Conservation (phyloP, 495 filamentous ascomycete species). For the Daldinia concentrica region DNA sequence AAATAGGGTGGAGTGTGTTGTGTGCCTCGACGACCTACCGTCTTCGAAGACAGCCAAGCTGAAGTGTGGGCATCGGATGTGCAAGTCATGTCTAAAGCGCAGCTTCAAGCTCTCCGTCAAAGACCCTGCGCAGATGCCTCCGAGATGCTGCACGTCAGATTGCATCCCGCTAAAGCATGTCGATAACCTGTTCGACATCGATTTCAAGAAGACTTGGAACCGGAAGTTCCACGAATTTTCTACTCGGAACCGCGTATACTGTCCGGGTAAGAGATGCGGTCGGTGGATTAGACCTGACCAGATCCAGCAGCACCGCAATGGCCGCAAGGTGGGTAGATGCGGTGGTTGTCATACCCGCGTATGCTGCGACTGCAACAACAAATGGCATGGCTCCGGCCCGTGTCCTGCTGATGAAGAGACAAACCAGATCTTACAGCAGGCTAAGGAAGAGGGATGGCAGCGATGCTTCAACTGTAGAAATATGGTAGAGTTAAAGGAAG, state of each 20-base stretch:
- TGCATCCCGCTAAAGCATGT: constrained; percentile 79
- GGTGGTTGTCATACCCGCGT: constrained; percentile 74
- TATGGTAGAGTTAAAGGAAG: constrained; percentile 81
- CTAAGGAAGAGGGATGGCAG: constrained; percentile 78
- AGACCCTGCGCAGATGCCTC: constrained; percentile 82
- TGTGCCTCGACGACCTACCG: constrained; percentile 70
- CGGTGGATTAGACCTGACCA: constrained; percentile 77
- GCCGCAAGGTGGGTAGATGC: constrained; percentile 67
- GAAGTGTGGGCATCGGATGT: constrained; percentile 81
- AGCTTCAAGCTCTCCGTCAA: constrained; percentile 76
- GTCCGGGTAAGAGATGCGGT: constrained; percentile 73
- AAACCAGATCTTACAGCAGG: constrained; percentile 69
- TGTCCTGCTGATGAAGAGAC: constrained; percentile 79
- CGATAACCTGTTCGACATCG: constrained; percentile 73
- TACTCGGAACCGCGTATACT: constrained; percentile 78
- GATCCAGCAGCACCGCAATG: constrained; percentile 61
- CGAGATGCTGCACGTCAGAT: constrained; percentile 75
- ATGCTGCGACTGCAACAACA: constrained; percentile 76
- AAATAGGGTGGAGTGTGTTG: constrained; percentile 71
- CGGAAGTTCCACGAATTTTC: constrained; percentile 77
- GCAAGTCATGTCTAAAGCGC: constrained; percentile 73
- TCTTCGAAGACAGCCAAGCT: constrained; percentile 70
- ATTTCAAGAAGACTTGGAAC: constrained; percentile 82
- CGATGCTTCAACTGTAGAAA: constrained; percentile 77
- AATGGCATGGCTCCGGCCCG: constrained; percentile 71